Evolutionary conservation across 139 green algal genomes (phyloP).

Genomic region (Astrephomene gubernaculifera): DNA sequence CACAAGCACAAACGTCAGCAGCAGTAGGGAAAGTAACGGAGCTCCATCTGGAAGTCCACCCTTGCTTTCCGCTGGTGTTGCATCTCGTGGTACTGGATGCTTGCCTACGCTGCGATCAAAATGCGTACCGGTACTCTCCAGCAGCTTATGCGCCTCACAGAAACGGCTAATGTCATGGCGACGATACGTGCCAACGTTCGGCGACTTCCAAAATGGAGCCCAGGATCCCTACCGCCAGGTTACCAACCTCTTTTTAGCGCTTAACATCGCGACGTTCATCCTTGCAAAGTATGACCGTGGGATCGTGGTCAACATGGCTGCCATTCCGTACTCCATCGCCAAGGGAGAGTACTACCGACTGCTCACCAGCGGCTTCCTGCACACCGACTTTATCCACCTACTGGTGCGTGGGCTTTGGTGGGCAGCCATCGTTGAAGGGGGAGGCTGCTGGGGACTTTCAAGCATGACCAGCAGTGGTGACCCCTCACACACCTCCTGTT

Average conservation of each 20-base stretch:
- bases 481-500: too few species aligned
- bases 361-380: slow-evolving; percentile 37
- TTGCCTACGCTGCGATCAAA: too few species aligned
- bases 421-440: background rate
- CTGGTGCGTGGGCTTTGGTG: background rate
- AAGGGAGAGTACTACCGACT: slow-evolving; percentile 27
- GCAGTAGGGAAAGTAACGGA: too few species aligned
- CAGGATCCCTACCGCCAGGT: background rate
- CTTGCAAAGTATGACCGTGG: background rate
- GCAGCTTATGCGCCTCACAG: background rate
- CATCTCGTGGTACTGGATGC: too few species aligned
- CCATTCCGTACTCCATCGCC: slow-evolving; percentile 10
- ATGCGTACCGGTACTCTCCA: too few species aligned
- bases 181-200: background rate
- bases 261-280: slow-evolving; percentile 24
- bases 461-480: background rate
- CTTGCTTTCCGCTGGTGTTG: too few species aligned
- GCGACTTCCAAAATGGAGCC: background rate
- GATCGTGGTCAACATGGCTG: background rate
- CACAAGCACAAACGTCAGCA: background rate
- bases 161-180: slow-evolving; percentile 7
- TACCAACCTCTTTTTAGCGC: slow-evolving; percentile 30
- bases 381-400: slow-evolving; percentile 31
- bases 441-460: background rate
- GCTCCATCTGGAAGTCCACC: too few species aligned